Percentiles rank a stretch among this genome's conserved stretches.
phyloP scores from a whole-genome alignment of 2,329 filamentous ascomycete genomes.

The Stromatinia cepivora region DNA sequence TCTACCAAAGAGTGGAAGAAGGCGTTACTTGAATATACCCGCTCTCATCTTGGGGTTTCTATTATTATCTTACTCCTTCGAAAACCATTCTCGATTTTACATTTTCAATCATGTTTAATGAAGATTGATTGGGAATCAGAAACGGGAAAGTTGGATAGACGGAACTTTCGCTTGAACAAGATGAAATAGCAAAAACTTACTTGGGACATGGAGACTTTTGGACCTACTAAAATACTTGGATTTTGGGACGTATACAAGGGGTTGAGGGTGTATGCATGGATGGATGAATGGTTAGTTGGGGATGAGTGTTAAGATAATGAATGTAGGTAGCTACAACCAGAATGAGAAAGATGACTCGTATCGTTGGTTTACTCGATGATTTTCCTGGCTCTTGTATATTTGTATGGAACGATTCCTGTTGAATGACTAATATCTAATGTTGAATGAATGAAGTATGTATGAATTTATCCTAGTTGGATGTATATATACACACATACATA shows the following conservation, averaged over 20 bases:
- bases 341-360: neutral
- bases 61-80: neutral
- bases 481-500: too few species aligned
- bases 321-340: neutral
- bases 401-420: neutral
- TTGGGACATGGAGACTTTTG: constrained; percentile 13
- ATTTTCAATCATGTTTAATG: neutral
- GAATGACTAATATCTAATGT: neutral
- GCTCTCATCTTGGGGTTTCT: constrained; percentile 16
- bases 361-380: neutral
- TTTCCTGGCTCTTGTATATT: too few species aligned
- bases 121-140: neutral
- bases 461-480: too few species aligned
- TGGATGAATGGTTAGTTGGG: neutral
- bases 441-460: neutral
- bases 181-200: constrained; percentile 12
- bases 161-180: neutral
- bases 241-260: neutral
- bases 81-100: neutral
- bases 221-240: neutral
- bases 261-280: neutral
- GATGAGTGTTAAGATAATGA: constrained; percentile 6
- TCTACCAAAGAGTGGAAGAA: constrained; percentile 11
- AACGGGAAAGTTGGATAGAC: neutral
- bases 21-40: constrained; percentile 20